Percentiles rank a stretch among this genome's conserved stretches.
phyloP scores from a whole-genome alignment of 352 stramenopile species.

The Pythium dissimile region DNA sequence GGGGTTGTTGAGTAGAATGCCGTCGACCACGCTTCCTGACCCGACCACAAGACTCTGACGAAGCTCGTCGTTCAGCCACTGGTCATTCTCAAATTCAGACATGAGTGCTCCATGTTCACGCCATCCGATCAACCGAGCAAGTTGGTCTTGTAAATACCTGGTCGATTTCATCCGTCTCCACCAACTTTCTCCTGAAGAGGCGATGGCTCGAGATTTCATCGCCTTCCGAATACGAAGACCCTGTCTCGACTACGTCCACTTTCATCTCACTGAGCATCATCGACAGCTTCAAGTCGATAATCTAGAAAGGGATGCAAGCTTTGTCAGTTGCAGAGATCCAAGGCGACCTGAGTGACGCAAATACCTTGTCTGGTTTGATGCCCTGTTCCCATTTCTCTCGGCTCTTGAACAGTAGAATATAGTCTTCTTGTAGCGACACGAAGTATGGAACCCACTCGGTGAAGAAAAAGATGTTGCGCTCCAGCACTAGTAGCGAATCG shows the following conservation, averaged over 20 bases:
- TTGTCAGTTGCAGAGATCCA: too few relatives aligned
- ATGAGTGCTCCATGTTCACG: background rate
- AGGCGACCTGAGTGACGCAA: too few relatives aligned
- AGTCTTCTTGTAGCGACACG: conserved; percentile 79
- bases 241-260: conserved; percentile 52
- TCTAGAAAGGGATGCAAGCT: too few relatives aligned
- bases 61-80: conserved; percentile 78
- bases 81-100: conserved; percentile 31
- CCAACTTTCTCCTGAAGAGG: conserved; percentile 68
- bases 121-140: too few relatives aligned
- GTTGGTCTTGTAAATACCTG: conserved; percentile 23
- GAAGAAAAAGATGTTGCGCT: conserved; percentile 86
- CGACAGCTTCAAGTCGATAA: conserved; percentile 68
- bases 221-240: conserved; percentile 23
- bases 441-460: conserved; percentile 77
- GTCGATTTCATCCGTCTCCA: conserved; percentile 77
- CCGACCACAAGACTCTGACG: conserved; percentile 48
- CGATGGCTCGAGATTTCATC: conserved; percentile 31
- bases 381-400: conserved; percentile 84
- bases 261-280: conserved; percentile 84
- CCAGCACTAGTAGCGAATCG: conserved; percentile 72
- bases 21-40: conserved; percentile 38
- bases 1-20: conserved; percentile 49
- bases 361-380: conserved; percentile 75
- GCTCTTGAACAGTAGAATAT: conserved; percentile 71